These are phyloP conservation scores for Fusarium guadeloupense DNA, from an alignment of 2,329 filamentous ascomycete genomes.

Conservation along the genomic window DNA sequence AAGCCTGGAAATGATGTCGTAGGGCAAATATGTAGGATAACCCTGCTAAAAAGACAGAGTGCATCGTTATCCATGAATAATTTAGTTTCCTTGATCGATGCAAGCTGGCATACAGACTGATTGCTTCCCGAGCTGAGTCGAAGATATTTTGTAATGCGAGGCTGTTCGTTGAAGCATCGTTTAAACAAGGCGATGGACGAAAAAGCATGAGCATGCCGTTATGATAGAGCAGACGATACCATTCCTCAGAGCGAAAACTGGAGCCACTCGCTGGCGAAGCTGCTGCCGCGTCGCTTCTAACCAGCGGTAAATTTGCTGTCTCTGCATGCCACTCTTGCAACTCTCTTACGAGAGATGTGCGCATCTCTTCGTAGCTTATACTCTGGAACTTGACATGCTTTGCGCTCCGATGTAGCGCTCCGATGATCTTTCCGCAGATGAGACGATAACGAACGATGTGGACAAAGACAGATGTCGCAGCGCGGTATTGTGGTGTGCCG, in stretches of 20 bases:
- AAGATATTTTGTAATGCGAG: constrained; percentile 50
- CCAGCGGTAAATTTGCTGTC: constrained; percentile 42
- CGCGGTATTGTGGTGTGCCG: constrained; percentile 38
- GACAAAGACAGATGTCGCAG: constrained; percentile 47
- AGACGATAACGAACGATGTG: constrained; percentile 53
- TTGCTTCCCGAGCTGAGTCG: constrained; percentile 50
- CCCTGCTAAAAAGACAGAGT: constrained; percentile 58
- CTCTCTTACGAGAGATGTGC: constrained; percentile 41
- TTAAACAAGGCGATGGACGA: constrained; percentile 50
- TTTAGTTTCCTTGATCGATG: constrained; percentile 57
- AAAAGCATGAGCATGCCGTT: constrained; percentile 56
- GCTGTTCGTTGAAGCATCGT: constrained; percentile 40
- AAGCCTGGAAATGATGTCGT: constrained; percentile 51
- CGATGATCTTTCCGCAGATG: constrained; percentile 52
- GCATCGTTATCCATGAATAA: constrained; percentile 60
- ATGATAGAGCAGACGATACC: constrained; percentile 55
- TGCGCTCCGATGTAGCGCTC: constrained; percentile 46
- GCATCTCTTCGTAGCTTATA: constrained; percentile 24
- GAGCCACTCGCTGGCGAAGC: constrained; percentile 43
- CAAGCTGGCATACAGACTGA: constrained; percentile 55
- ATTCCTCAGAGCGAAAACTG: constrained; percentile 52
- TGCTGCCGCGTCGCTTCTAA: constrained; percentile 34
- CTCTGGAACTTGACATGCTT: constrained; percentile 19
- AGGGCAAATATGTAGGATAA: constrained; percentile 55
- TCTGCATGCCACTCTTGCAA: constrained; percentile 46